Evolutionary conservation across 208 protist genomes (phyloP).

Genomic region (Trypanosoma vivax): DNA sequence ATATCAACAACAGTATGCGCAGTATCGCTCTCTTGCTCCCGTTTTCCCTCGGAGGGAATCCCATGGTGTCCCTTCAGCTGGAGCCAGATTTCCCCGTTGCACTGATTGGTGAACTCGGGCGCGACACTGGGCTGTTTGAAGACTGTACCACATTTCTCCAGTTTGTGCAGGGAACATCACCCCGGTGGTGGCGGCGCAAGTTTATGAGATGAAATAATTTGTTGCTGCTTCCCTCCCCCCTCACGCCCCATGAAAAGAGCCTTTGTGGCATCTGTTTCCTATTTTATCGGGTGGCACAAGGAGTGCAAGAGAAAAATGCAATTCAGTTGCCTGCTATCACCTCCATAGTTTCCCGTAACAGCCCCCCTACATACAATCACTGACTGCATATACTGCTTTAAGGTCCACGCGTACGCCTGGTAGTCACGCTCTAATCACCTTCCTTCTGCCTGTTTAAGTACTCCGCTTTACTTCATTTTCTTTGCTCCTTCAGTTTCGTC

Average conservation of each 20-base stretch:
- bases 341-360: too few species aligned
- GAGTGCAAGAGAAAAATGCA: background rate
- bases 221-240: background rate
- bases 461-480: background rate
- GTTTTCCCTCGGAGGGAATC: slow-evolving; percentile 78
- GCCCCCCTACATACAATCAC: too few species aligned
- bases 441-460: too few species aligned
- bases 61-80: slow-evolving; percentile 76
- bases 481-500: too few species aligned
- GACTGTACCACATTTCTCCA: slow-evolving; percentile 71
- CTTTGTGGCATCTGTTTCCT: slow-evolving; percentile 7
- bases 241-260: background rate
- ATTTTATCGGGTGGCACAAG: slow-evolving; percentile 8
- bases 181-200: slow-evolving; percentile 59
- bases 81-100: slow-evolving; percentile 54
- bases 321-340: too few species aligned
- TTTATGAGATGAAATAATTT: slow-evolving; percentile 13
- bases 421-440: too few species aligned
- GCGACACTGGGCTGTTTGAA: slow-evolving; percentile 80
- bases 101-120: slow-evolving; percentile 71
- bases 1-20: slow-evolving; percentile 52
- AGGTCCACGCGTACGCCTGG: too few species aligned
- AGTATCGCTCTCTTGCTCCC: slow-evolving; percentile 61
- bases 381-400: too few species aligned
- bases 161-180: slow-evolving; percentile 71